Conservation (phyloP, 2,329 filamentous ascomycete genomes). For the Leptosphaerulina australis region DNA sequence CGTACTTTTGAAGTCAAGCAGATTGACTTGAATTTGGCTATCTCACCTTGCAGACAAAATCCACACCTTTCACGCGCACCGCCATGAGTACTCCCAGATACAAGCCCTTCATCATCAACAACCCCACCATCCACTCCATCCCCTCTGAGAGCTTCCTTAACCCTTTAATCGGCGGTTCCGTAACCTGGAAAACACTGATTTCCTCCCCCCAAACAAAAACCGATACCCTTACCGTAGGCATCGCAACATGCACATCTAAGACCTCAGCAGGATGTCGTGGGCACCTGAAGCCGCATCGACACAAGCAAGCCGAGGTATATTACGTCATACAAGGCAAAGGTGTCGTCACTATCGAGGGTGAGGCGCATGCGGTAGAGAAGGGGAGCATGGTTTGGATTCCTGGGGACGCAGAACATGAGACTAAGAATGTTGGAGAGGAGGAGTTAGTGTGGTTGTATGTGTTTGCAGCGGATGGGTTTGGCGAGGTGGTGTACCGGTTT, state of each 20-base stretch:
- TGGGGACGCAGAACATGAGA: constrained; percentile 52
- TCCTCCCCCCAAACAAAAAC: constrained; percentile 44
- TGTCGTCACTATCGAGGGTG: constrained; percentile 48
- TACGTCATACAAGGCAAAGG: constrained; percentile 49
- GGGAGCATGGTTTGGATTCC: constrained; percentile 52
- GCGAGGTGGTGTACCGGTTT: constrained; percentile 51
- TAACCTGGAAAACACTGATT: constrained; percentile 52
- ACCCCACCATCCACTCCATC: background rate
- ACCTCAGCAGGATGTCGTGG: background rate
- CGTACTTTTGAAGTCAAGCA: no score
- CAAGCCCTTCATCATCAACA: background rate
- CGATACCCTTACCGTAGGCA: constrained; percentile 47
- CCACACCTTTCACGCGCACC: no score
- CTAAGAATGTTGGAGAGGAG: constrained; percentile 32
- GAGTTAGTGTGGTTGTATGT: constrained; percentile 52
- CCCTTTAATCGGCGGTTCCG: constrained; percentile 22
- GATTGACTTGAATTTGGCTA: no score
- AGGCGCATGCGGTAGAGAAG: constrained; percentile 37
- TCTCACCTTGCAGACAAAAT: no score
- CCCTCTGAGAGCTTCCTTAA: constrained; percentile 19
- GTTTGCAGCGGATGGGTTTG: constrained; percentile 49
- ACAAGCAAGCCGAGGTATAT: constrained; percentile 54
- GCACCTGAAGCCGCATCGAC: constrained; percentile 48
- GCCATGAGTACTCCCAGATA: no score
- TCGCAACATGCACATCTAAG: constrained; percentile 43